Percentiles rank a stretch among this genome's conserved stretches.
phyloP scores from a whole-genome alignment of 2,329 filamentous ascomycete genomes.

The Penicillium concentricum region DNA sequence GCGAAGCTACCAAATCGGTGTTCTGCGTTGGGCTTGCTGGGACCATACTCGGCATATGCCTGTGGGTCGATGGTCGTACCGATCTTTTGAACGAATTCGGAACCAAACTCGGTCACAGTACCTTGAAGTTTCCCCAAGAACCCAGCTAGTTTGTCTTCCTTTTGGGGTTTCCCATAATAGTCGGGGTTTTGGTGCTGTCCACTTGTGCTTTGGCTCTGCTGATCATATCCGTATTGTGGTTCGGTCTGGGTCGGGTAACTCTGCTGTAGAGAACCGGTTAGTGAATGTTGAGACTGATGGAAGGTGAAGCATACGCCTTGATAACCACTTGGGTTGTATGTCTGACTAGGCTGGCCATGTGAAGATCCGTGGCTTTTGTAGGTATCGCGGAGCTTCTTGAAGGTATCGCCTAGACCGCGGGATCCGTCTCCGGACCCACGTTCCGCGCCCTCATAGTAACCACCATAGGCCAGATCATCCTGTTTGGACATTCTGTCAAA shows the following conservation, averaged over 20 bases:
- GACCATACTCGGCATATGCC: conserved; percentile 47
- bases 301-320: conserved; percentile 18
- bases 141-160: conserved; percentile 42
- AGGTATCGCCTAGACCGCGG: conserved; percentile 54
- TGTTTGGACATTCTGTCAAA: conserved; percentile 36
- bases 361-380: conserved; percentile 32
- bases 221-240: conserved; percentile 25
- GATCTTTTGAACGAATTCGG: conserved; percentile 52
- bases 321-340: conserved; percentile 23
- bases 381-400: conserved; percentile 47
- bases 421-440: conserved; percentile 40
- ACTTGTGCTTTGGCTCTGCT: conserved; percentile 22
- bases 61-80: conserved; percentile 49
- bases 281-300: neutral
- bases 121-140: conserved; percentile 58
- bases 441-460: conserved; percentile 42
- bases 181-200: conserved; percentile 23
- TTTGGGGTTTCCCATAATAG: conserved; percentile 33
- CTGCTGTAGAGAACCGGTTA: conserved; percentile 12
- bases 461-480: conserved; percentile 57
- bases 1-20: conserved; percentile 66
- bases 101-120: conserved; percentile 51
- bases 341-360: conserved; percentile 18
- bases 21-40: conserved; percentile 38
- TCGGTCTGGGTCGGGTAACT: conserved; percentile 20